Evolutionary conservation across 2,329 filamentous ascomycete genomes (phyloP), one percentile per base, ranked within the genome.

Genomic region (Lasiodiplodia sp.): DNA sequence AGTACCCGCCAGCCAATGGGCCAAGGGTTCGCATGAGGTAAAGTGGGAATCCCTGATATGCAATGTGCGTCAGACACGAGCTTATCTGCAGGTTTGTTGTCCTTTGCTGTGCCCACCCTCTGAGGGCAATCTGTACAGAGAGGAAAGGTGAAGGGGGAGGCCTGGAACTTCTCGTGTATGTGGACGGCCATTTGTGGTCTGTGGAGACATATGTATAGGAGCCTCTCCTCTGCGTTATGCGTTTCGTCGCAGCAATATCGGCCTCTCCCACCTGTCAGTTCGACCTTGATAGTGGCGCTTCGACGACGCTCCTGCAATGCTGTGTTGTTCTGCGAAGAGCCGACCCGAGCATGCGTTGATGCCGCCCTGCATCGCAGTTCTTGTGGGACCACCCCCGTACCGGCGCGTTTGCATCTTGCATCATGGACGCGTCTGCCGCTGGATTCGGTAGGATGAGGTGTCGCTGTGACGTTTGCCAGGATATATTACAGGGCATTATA

Each of bases 131-230:
- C 4, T 4, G 38, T 18, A n/a, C 7, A 16, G 6, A 23, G 7
- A 18, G n/a, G 28, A n/a, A 14, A 47, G 14, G 16, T 5, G 37
- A 21, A 44, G 8, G 37, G 8, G 16, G 2, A 28, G 31, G 57
- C 18, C 58, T 64, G 60, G 60, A 64, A 23, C 60, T 52, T 52
- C 44, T 64, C 60, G 60, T 64, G 47, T 64, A 64, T 64, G 60
- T 64, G 14, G 6, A 38, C 38, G 47, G 4, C 37, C 14, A 8
- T n/a, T 56, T 14, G 11, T 21, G 21, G 37, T 11, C 7, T 10
- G 40, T 18, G 16, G 23, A 18, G n/a, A 28, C n/a, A 12, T 28
- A 49, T 62, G 23, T 31, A 28, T 28, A 44, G 10, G 23, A 25
- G 18, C 47, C 58, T 40, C 60, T n/a, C 10, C 34, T 49, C 60